Conservation (phyloP, 2,329 filamentous ascomycete species). For the Juglanconis oblonga region DNA sequence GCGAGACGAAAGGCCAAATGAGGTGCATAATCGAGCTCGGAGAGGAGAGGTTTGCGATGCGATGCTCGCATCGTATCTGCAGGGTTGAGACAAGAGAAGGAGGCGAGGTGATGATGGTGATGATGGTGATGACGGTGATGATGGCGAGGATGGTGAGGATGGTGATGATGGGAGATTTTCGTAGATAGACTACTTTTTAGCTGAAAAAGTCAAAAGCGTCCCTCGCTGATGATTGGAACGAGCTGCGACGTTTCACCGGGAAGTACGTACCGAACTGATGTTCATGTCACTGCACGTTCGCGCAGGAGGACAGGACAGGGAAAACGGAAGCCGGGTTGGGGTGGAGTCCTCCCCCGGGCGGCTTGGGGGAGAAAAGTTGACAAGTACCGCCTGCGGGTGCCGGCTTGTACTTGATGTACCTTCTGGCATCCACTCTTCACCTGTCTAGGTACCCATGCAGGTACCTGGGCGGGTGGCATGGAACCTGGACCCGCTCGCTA, state of each 20-base stretch:
- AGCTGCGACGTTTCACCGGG: slow-evolving; percentile 2
- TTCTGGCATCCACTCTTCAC: not conserved
- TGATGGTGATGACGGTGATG: not conserved
- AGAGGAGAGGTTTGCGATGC: not conserved
- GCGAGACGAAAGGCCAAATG: slow-evolving; percentile 16
- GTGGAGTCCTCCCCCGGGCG: slow-evolving; percentile 12
- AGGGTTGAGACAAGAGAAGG: not conserved
- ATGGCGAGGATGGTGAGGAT: no score
- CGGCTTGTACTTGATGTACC: not conserved
- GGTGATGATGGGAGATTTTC: no score
- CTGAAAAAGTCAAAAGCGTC: not conserved
- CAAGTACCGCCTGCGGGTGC: not conserved
- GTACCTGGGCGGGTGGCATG: slow-evolving; percentile 12
- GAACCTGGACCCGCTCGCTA: slow-evolving; percentile 15
- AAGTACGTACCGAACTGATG: not conserved
- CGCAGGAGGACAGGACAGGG: not conserved
- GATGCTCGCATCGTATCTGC: not conserved
- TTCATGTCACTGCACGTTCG: not conserved
- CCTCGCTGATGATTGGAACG: not conserved
- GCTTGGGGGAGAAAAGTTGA: not conserved
- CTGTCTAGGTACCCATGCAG: slow-evolving; percentile 11
- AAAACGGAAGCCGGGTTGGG: slow-evolving; percentile 9
- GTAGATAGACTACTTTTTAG: no score
- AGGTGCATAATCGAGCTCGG: not conserved
- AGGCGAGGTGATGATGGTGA: not conserved